phyloP scores from a whole-genome alignment of 306 rosid genomes.

The Castanospermum australe region DNA sequence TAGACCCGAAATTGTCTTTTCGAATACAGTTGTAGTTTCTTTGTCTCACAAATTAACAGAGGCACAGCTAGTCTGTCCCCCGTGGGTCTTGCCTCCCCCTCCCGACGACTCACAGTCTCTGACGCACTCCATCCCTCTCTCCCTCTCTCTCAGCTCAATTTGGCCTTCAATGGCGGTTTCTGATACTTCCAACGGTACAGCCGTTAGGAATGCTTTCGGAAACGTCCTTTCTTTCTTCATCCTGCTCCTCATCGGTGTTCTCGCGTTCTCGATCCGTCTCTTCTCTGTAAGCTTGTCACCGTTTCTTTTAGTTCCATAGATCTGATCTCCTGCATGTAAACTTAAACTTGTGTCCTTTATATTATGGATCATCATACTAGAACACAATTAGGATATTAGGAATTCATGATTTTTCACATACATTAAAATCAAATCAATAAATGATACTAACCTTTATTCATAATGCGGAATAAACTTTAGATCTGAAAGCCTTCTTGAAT shows the following conservation, averaged over 20 bases:
- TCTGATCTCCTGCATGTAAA: constrained; percentile 29
- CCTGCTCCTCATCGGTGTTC: constrained; percentile 92
- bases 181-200: constrained; percentile 47
- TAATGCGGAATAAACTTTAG: too few relatives aligned
- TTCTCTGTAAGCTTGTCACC: constrained; percentile 82
- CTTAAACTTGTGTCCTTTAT: too few relatives aligned
- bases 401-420: too few relatives aligned
- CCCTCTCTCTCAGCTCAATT: constrained; percentile 35
- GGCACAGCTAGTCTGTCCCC: neutral
- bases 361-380: too few relatives aligned
- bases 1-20: neutral
- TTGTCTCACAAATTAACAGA: neutral
- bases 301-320: constrained; percentile 32
- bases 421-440: too few relatives aligned
- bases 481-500: too few relatives aligned
- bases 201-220: constrained; percentile 81
- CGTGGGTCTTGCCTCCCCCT: constrained; percentile 6
- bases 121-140: too few relatives aligned
- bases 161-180: constrained; percentile 94
- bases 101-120: neutral
- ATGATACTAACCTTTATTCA: too few relatives aligned
- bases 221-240: constrained; percentile 80
- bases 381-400: too few relatives aligned
- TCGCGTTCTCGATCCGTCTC: constrained; percentile 98
- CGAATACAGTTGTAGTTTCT: neutral